A percentile compares a stretch with the other conserved stretches of the same genome.
Evolutionary conservation across 352 stramenopile species (phyloP).

Genomic region (Phytophthora syringae): DNA sequence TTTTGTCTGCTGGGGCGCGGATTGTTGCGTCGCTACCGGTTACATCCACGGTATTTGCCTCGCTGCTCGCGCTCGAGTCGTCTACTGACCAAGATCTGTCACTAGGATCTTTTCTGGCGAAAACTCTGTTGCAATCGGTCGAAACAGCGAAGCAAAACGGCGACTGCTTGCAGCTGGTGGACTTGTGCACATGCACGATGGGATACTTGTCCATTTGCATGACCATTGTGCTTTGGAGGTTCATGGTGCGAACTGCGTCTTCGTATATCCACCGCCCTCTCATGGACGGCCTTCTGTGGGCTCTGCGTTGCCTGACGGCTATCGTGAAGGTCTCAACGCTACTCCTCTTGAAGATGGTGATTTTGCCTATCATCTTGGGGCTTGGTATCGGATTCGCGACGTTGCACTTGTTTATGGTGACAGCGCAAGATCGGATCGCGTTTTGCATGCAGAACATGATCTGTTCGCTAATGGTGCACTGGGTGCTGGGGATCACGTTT

Average conservation of each 20-base stretch:
- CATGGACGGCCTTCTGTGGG: constrained; percentile 83
- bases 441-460: constrained; percentile 91
- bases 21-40: constrained; percentile 64
- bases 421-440: constrained; percentile 72
- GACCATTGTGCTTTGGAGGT: constrained; percentile 85
- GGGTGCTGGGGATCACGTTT: constrained; percentile 97
- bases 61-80: constrained; percentile 28
- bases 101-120: constrained; percentile 50
- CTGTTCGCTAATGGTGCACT: constrained; percentile 95
- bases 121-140: constrained; percentile 60
- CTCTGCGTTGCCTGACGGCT: constrained; percentile 77
- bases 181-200: constrained; percentile 80
- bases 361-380: constrained; percentile 95
- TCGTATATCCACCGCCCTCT: constrained; percentile 85
- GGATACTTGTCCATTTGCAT: constrained; percentile 87
- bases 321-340: constrained; percentile 96
- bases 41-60: constrained; percentile 29
- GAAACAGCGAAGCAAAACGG: constrained; percentile 65
- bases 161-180: constrained; percentile 86
- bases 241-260: constrained; percentile 85
- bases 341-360: constrained; percentile 97
- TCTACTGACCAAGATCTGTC: constrained; percentile 29
- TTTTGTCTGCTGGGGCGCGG: constrained; percentile 76
- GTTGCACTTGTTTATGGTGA: constrained; percentile 89
- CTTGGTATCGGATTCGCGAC: constrained; percentile 94